These are phyloP conservation scores for Scenedesmus sp. DNA, from an alignment of 163 green algal species.

Conservation along the genomic window DNA sequence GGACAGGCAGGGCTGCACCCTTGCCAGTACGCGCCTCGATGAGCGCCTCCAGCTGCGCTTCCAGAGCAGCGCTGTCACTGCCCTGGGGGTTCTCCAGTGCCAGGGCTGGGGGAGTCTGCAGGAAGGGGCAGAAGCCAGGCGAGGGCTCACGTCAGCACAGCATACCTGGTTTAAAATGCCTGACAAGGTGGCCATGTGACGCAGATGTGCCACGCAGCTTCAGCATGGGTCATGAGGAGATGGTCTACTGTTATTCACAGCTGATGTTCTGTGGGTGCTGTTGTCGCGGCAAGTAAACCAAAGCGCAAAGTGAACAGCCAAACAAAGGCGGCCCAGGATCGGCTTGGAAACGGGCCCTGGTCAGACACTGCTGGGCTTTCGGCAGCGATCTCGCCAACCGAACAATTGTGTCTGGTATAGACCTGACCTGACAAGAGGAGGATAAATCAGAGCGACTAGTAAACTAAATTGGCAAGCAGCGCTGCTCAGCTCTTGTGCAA, in stretches of 20 bases:
- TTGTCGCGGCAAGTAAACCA: neutral
- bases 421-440: too few relatives aligned
- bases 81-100: conserved; percentile 33
- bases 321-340: neutral
- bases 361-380: neutral
- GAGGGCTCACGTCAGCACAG: neutral
- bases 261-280: neutral
- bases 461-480: neutral
- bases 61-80: conserved; percentile 9
- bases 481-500: neutral
- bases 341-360: neutral
- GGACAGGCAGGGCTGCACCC: neutral
- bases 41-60: conserved; percentile 30
- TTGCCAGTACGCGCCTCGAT: conserved; percentile 29
- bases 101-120: neutral
- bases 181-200: neutral
- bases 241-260: neutral
- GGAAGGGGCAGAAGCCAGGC: neutral
- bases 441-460: neutral
- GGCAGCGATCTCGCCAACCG: neutral
- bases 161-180: neutral
- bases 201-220: neutral
- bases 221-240: neutral
- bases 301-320: neutral
- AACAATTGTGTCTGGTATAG: neutral